Percentiles rank a stretch among this genome's conserved stretches.
These are phyloP conservation scores for Polyporus arcularius DNA, from an alignment of 768 basidiomycete species.

Conservation along the genomic window DNA sequence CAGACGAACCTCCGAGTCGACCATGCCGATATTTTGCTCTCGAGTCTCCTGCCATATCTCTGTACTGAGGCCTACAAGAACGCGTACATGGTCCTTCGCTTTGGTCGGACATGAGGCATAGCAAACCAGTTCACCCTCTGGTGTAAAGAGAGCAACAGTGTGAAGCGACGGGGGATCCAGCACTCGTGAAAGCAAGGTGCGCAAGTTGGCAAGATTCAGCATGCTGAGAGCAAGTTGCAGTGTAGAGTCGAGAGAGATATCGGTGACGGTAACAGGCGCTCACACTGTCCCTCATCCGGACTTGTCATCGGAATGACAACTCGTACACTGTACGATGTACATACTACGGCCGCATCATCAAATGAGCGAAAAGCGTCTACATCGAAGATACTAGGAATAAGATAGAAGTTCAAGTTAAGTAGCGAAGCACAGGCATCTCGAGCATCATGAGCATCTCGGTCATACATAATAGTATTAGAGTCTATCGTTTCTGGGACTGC, in stretches of 20 bases:
- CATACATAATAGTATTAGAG: background rate
- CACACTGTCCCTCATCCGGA: background rate
- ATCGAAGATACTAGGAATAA: slow-evolving; percentile 16
- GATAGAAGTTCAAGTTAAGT: background rate
- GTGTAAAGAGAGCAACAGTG: slow-evolving; percentile 70
- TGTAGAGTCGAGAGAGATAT: background rate
- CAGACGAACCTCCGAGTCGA: slow-evolving; percentile 71
- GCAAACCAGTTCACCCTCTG: slow-evolving; percentile 74
- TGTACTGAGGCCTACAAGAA: slow-evolving; percentile 69
- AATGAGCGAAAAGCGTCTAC: slow-evolving; percentile 1
- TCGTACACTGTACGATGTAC: background rate
- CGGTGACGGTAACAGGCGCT: background rate
- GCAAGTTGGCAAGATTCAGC: slow-evolving; percentile 70
- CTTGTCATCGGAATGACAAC: too few species aligned
- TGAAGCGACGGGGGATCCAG: slow-evolving; percentile 63
- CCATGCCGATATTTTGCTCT: slow-evolving; percentile 67
- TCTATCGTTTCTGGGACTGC: slow-evolving; percentile 15
- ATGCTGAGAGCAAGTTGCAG: slow-evolving; percentile 37
- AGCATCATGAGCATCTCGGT: background rate
- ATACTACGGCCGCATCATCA: background rate
- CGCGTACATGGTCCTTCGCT: slow-evolving; percentile 72
- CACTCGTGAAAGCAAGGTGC: slow-evolving; percentile 63
- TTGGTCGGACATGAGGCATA: slow-evolving; percentile 56
- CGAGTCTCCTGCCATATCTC: slow-evolving; percentile 80
- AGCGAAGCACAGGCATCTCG: too few species aligned